phyloP scores from a whole-genome alignment of 2,329 filamentous ascomycete species.

The Bipolaris cookei region DNA sequence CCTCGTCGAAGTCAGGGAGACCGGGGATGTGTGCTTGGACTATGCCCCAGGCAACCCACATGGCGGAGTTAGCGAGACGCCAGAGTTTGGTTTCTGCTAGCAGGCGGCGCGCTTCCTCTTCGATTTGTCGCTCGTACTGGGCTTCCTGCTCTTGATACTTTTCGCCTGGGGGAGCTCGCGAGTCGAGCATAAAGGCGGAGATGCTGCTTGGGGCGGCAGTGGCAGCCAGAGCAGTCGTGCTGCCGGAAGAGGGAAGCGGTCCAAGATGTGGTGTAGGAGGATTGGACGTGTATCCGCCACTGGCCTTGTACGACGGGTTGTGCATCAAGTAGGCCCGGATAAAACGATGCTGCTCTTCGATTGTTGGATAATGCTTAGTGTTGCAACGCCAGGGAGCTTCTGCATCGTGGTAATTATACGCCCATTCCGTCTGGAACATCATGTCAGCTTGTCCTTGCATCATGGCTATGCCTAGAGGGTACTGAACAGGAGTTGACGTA shows the following conservation, averaged over 20 bases:
- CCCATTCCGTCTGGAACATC: slow-evolving; percentile 76
- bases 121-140: slow-evolving; percentile 63
- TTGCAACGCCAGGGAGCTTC: slow-evolving; percentile 70
- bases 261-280: slow-evolving; percentile 45
- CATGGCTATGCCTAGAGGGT: neutral
- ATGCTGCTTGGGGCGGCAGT: slow-evolving; percentile 50
- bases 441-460: neutral
- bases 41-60: slow-evolving; percentile 96
- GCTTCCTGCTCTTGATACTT: slow-evolving; percentile 53
- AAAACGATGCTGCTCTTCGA: slow-evolving; percentile 83
- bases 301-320: slow-evolving; percentile 68
- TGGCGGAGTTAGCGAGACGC: slow-evolving; percentile 84
- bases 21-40: slow-evolving; percentile 89
- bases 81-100: slow-evolving; percentile 82
- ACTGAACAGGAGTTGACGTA: neutral
- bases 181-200: slow-evolving; percentile 79
- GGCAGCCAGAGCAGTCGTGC: slow-evolving; percentile 42
- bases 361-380: slow-evolving; percentile 72
- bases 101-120: slow-evolving; percentile 72
- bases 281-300: slow-evolving; percentile 59
- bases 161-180: slow-evolving; percentile 45
- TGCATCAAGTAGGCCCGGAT: slow-evolving; percentile 87
- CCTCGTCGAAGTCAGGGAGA: slow-evolving; percentile 60
- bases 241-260: slow-evolving; percentile 40
- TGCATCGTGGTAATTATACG: slow-evolving; percentile 92